Conservation (phyloP, 495 filamentous ascomycete genomes). For the Neurospora sublineolata region DNA sequence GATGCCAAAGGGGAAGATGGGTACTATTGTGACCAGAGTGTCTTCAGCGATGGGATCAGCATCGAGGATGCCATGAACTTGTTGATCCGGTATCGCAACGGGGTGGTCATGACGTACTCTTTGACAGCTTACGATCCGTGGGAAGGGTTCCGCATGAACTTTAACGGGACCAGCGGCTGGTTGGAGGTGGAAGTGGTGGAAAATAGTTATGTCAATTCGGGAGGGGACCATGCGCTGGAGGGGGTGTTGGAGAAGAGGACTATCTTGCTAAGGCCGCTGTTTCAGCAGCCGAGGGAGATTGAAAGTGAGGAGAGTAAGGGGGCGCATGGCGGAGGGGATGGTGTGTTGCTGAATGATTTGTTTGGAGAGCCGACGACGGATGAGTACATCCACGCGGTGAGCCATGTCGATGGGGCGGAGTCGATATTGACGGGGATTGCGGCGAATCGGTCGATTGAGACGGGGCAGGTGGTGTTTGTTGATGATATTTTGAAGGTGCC, state of each 20-base stretch:
- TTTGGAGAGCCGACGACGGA: conserved; percentile 32
- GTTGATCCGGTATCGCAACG: conserved; percentile 43
- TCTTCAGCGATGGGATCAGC: conserved; percentile 47
- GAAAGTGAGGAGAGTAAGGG: conserved; percentile 28
- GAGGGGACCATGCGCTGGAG: conserved; percentile 33
- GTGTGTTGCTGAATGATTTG: conserved; percentile 33
- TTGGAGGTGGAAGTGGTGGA: conserved; percentile 39
- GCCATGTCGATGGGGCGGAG: conserved; percentile 43
- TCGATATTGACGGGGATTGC: conserved; percentile 48
- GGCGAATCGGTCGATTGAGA: conserved; percentile 44
- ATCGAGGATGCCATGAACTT: conserved; percentile 52
- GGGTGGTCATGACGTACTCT: conserved; percentile 38
- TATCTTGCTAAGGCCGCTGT: conserved; percentile 28
- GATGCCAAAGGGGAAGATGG: conserved; percentile 49
- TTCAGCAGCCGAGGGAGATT: conserved; percentile 34
- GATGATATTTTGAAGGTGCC: conserved; percentile 32
- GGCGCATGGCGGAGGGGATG: conserved; percentile 36
- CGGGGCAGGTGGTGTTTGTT: conserved; percentile 37
- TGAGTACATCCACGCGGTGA: conserved; percentile 32
- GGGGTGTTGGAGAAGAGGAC: conserved; percentile 29
- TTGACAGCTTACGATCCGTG: conserved; percentile 38
- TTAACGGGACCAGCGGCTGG: conserved; percentile 35
- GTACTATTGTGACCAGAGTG: conserved; percentile 46
- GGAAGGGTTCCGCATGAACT: conserved; percentile 36
- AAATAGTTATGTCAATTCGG: conserved; percentile 39